These are phyloP conservation scores for Podaxis sp. DNA, from an alignment of 768 basidiomycete species.

Conservation along the genomic window DNA sequence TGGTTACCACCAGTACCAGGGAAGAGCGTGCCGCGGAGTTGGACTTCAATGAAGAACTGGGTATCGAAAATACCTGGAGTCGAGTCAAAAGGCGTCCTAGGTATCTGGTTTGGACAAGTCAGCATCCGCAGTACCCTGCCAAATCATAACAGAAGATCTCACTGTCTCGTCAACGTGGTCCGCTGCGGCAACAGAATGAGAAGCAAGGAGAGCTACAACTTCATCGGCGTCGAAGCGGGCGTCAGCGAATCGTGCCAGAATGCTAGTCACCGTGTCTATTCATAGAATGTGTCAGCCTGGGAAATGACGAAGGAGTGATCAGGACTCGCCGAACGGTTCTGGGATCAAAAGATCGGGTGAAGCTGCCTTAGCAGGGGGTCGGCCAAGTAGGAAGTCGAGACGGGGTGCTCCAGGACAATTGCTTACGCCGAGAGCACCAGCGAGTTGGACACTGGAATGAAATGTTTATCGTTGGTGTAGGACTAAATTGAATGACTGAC, in stretches of 20 bases:
- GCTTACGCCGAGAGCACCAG: slow-evolving; percentile 36
- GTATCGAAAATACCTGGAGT: slow-evolving; percentile 40
- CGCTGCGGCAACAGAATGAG: slow-evolving; percentile 24
- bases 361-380: slow-evolving; percentile 26
- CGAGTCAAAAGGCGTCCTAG: slow-evolving; percentile 39
- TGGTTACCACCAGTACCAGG: slow-evolving; percentile 32
- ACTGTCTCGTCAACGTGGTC: slow-evolving; percentile 30
- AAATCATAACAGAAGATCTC: background rate
- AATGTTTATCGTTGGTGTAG: slow-evolving; percentile 15
- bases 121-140: too few relatives aligned
- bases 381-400: slow-evolving; percentile 34
- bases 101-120: slow-evolving; percentile 5
- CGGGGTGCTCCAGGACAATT: slow-evolving; percentile 42
- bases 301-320: background rate
- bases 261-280: slow-evolving; percentile 24
- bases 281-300: background rate
- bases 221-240: slow-evolving; percentile 31
- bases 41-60: slow-evolving; percentile 42
- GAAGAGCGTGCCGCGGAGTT: slow-evolving; percentile 38
- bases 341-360: slow-evolving; percentile 26
- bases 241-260: slow-evolving; percentile 30
- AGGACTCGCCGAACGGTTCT: slow-evolving; percentile 15
- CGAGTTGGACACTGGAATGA: slow-evolving; percentile 36
- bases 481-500: slow-evolving; percentile 21
- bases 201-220: slow-evolving; percentile 33